Conservation (phyloP, 1,139 yeast species). For the Saccharomyces hybrid region DNA sequence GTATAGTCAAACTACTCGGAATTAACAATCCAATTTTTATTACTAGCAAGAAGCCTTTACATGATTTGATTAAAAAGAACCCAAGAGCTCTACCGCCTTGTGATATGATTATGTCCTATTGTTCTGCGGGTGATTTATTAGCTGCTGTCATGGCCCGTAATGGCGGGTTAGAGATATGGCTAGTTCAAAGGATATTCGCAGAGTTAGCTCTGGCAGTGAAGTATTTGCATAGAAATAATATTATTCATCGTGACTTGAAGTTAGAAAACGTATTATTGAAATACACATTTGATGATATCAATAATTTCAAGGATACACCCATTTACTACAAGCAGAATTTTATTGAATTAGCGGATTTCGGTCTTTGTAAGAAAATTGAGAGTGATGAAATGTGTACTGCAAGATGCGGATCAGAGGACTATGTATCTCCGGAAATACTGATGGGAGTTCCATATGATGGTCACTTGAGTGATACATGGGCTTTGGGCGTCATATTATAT, state of each 20-base stretch:
- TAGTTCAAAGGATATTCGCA: slow-evolving; percentile 54
- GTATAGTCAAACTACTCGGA: slow-evolving; percentile 37
- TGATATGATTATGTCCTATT: slow-evolving; percentile 62
- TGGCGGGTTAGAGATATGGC: slow-evolving; percentile 36
- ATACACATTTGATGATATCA: slow-evolving; percentile 31
- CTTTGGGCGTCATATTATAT: slow-evolving; percentile 82
- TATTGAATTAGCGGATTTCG: slow-evolving; percentile 76
- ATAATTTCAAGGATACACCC: slow-evolving; percentile 17
- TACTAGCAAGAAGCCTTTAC: slow-evolving; percentile 21
- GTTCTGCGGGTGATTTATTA: slow-evolving; percentile 78
- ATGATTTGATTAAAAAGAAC: slow-evolving; percentile 11
- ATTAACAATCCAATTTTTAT: slow-evolving; percentile 26
- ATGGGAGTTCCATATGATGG: slow-evolving; percentile 92
- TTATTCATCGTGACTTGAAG: slow-evolving; percentile 84
- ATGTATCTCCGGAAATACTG: slow-evolving; percentile 85
- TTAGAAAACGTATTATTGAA: slow-evolving; percentile 29
- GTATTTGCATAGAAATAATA: slow-evolving; percentile 56
- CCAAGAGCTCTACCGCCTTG: slow-evolving; percentile 27
- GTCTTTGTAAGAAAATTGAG: slow-evolving; percentile 64
- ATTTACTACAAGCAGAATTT: slow-evolving; percentile 26
- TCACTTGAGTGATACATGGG: slow-evolving; percentile 88
- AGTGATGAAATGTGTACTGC: slow-evolving; percentile 56
- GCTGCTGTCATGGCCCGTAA: slow-evolving; percentile 42
- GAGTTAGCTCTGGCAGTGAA: slow-evolving; percentile 63
- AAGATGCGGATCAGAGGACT: slow-evolving; percentile 92